These are phyloP conservation scores for Alternaria ventricosa DNA, from an alignment of 2,329 filamentous ascomycete genomes.

Conservation along the genomic window DNA sequence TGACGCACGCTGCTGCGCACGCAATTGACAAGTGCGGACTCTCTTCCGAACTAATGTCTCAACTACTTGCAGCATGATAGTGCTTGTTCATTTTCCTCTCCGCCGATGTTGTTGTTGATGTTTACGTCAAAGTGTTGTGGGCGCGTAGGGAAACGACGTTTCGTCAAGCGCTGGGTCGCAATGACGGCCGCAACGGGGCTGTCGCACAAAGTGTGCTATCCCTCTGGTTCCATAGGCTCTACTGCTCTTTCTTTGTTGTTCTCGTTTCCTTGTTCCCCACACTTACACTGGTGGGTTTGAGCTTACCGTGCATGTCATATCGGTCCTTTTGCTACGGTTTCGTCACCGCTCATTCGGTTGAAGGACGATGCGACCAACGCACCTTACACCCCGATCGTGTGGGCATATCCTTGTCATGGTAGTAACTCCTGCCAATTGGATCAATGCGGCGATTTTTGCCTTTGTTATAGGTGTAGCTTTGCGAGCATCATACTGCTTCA, in stretches of 20 bases:
- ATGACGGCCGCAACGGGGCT: slow-evolving; percentile 3
- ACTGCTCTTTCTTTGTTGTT: slow-evolving; percentile 16
- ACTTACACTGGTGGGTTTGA: slow-evolving; percentile 14
- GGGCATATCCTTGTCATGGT: slow-evolving; percentile 7
- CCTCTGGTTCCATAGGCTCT: neutral
- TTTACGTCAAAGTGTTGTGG: neutral
- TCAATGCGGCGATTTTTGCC: slow-evolving; percentile 1
- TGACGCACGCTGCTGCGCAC: slow-evolving; percentile 36
- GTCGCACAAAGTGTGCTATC: slow-evolving; percentile 5
- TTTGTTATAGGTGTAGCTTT: slow-evolving; percentile 7
- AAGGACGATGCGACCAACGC: slow-evolving; percentile 16
- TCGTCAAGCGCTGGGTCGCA: slow-evolving; percentile 15
- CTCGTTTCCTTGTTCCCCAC: slow-evolving; percentile 20
- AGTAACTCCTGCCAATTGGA: slow-evolving; percentile 9
- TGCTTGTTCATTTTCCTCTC: neutral
- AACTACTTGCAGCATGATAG: slow-evolving; percentile 13
- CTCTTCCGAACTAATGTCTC: slow-evolving; percentile 30
- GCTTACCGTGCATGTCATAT: slow-evolving; percentile 23
- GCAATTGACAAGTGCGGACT: slow-evolving; percentile 28
- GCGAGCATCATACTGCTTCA: slow-evolving; percentile 1
- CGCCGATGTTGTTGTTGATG: neutral
- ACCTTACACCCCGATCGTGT: slow-evolving; percentile 13
- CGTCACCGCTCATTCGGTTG: slow-evolving; percentile 32
- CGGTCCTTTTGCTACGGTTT: slow-evolving; percentile 30
- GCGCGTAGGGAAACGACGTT: slow-evolving; percentile 14